These are phyloP conservation scores for Trametes elegans DNA, from an alignment of 768 basidiomycete genomes.

Conservation along the genomic window DNA sequence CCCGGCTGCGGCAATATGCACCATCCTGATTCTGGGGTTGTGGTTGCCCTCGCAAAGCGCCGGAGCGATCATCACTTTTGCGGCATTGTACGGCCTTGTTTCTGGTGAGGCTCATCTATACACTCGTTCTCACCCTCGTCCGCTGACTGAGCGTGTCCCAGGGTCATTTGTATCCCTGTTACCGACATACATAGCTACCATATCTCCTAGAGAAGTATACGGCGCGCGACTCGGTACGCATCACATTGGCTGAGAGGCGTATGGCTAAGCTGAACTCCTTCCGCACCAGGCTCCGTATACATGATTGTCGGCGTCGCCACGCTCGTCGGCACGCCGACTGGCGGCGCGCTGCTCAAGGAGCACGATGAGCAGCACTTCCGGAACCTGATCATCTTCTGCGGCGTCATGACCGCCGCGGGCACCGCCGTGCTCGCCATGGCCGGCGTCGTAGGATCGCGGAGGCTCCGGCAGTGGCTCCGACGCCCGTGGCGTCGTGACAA, in stretches of 20 bases:
- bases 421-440: slow-evolving; percentile 8
- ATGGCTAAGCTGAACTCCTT: neutral
- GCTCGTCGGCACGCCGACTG: slow-evolving; percentile 34
- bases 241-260: neutral
- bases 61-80: slow-evolving; percentile 28
- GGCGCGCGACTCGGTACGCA: slow-evolving; percentile 32
- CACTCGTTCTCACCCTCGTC: neutral
- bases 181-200: slow-evolving; percentile 32
- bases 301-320: slow-evolving; percentile 30
- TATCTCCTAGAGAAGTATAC: slow-evolving; percentile 29
- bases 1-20: slow-evolving; percentile 26
- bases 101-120: slow-evolving; percentile 24
- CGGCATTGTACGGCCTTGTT: slow-evolving; percentile 31
- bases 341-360: slow-evolving; percentile 30
- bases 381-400: slow-evolving; percentile 32
- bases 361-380: slow-evolving; percentile 27
- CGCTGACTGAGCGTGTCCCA: neutral
- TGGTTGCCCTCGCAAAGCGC: slow-evolving; percentile 30
- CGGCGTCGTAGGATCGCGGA: neutral
- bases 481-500: too few species aligned
- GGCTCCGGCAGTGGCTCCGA: neutral
- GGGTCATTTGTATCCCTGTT: slow-evolving; percentile 32
- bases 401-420: slow-evolving; percentile 25
- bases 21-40: slow-evolving; percentile 26
- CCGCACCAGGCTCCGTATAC: slow-evolving; percentile 27